Conservation (phyloP, 768 basidiomycete genomes). For the Naganishia kalamii region DNA sequence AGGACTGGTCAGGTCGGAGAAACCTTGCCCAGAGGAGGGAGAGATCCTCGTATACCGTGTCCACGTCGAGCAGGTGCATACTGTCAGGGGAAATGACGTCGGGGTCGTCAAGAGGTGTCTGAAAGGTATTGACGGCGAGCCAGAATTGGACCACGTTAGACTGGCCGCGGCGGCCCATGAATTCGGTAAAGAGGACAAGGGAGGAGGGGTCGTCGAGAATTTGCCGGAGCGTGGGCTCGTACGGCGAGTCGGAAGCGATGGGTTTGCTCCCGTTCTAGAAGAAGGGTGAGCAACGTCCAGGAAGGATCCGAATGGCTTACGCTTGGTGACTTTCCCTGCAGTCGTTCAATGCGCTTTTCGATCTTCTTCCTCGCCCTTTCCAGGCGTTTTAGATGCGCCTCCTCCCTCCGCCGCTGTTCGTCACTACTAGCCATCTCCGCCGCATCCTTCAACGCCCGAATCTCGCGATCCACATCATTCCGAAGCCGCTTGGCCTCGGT, state of each 20-base stretch:
- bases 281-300: too few relatives aligned
- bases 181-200: slow-evolving; percentile 94
- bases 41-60: slow-evolving; percentile 64
- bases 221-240: slow-evolving; percentile 60
- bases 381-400: slow-evolving; percentile 73
- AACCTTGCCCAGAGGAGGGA: slow-evolving; percentile 61
- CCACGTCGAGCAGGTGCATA: slow-evolving; percentile 28
- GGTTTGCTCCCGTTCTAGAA: slow-evolving; percentile 20
- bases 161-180: slow-evolving; percentile 83
- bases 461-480: slow-evolving; percentile 88
- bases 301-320: not conserved
- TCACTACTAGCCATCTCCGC: slow-evolving; percentile 52
- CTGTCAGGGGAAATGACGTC: slow-evolving; percentile 50
- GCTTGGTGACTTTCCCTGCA: slow-evolving; percentile 54
- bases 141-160: slow-evolving; percentile 91
- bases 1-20: not conserved
- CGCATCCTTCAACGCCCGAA: slow-evolving; percentile 57
- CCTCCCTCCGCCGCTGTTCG: slow-evolving; percentile 83
- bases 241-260: slow-evolving; percentile 48
- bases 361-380: slow-evolving; percentile 82
- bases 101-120: slow-evolving; percentile 82
- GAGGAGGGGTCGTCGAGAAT: slow-evolving; percentile 82
- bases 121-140: slow-evolving; percentile 95
- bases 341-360: slow-evolving; percentile 72
- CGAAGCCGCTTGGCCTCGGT: slow-evolving; percentile 83